phyloP scores from a whole-genome alignment of 1,284 basidiomycete genomes.

The Caloboletus inedulis region DNA sequence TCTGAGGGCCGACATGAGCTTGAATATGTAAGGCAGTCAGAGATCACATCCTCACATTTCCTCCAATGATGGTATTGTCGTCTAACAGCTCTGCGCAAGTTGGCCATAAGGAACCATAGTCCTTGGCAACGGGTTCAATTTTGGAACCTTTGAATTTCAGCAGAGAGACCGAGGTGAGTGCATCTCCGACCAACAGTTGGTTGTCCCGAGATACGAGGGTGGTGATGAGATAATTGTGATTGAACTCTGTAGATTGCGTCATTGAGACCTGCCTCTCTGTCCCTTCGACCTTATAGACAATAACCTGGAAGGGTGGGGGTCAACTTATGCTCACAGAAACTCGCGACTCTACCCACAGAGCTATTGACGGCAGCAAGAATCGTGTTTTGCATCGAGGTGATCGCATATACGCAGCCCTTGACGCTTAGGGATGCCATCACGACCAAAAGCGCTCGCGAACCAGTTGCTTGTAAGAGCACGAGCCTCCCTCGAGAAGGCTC shows the following conservation, averaged over 20 bases:
- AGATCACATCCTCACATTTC: slow-evolving; percentile 57
- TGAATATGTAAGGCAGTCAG: not conserved
- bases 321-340: not conserved
- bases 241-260: slow-evolving; percentile 56
- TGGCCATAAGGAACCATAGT: slow-evolving; percentile 77
- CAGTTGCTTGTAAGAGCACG: slow-evolving; percentile 37
- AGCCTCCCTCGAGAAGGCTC: slow-evolving; percentile 62
- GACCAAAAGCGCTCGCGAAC: slow-evolving; percentile 26
- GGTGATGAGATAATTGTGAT: slow-evolving; percentile 79
- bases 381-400: slow-evolving; percentile 45
- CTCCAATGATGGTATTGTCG: slow-evolving; percentile 62
- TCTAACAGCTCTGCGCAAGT: slow-evolving; percentile 55
- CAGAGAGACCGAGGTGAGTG: slow-evolving; percentile 77
- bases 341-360: slow-evolving; percentile 49
- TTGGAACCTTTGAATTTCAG: slow-evolving; percentile 50
- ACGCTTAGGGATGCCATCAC: slow-evolving; percentile 38
- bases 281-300: slow-evolving; percentile 44
- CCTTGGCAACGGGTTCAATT: slow-evolving; percentile 65
- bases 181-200: slow-evolving; percentile 70
- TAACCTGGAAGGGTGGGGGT: slow-evolving; percentile 36
- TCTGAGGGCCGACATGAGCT: slow-evolving; percentile 39
- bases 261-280: slow-evolving; percentile 35
- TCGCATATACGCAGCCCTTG: slow-evolving; percentile 60
- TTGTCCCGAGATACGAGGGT: slow-evolving; percentile 53
- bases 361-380: slow-evolving; percentile 74